Conservation (phyloP, 768 basidiomycete species). For the Pleurotus sapidus region DNA sequence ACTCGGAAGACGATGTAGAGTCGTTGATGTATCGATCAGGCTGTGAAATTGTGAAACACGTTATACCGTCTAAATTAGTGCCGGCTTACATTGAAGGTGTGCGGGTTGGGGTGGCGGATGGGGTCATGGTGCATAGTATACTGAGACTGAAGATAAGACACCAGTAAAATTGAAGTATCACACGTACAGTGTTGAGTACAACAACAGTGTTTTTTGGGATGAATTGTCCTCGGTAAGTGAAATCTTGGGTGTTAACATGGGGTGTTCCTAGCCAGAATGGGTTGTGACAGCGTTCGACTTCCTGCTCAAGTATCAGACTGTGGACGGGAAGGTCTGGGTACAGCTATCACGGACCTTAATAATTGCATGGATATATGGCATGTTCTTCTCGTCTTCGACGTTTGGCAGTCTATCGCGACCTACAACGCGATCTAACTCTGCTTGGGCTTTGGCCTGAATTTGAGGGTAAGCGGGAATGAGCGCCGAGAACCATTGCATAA, state of each 20-base stretch:
- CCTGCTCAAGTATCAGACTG: conserved; percentile 17
- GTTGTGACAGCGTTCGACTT: conserved; percentile 34
- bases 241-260: conserved; percentile 34
- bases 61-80: not conserved
- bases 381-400: conserved; percentile 25
- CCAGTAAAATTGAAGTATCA: not conserved
- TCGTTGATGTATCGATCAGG: conserved; percentile 45
- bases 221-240: conserved; percentile 36
- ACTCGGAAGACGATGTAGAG: conserved; percentile 33
- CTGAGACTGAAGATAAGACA: not conserved
- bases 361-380: conserved; percentile 34
- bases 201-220: conserved; percentile 39
- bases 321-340: not conserved
- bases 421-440: conserved; percentile 28
- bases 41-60: conserved; percentile 12
- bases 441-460: conserved; percentile 25
- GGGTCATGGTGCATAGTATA: conserved; percentile 36
- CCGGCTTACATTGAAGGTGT: conserved; percentile 25
- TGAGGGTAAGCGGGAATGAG: conserved; percentile 29
- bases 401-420: conserved; percentile 25
- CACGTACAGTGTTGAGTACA: conserved; percentile 32
- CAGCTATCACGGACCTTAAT: conserved; percentile 20
- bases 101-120: conserved; percentile 36
- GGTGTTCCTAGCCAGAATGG: conserved; percentile 40
- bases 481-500: conserved; percentile 37